Evolutionary conservation across 2,329 filamentous ascomycete genomes (phyloP).

Genomic region (Fusarium pseudograminearum): DNA sequence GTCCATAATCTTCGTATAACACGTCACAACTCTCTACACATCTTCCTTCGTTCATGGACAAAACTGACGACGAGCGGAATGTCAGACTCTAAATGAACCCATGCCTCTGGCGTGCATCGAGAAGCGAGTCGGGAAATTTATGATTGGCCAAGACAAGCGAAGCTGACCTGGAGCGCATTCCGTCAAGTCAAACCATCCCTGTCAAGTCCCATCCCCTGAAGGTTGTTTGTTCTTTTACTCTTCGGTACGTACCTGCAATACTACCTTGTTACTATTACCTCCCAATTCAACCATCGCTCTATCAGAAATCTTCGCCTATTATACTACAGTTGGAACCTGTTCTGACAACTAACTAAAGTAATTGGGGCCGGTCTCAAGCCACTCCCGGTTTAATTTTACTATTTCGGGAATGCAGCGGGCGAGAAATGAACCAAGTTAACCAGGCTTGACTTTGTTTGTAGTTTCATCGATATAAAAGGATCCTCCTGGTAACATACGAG

Average conservation of each 20-base stretch:
- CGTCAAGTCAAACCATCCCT: conserved; percentile 34
- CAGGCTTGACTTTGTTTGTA: conserved; percentile 24
- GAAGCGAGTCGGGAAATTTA: conserved; percentile 49
- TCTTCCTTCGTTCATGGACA: background rate
- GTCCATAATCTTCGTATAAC: background rate
- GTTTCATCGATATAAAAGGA: background rate
- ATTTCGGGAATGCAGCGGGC: background rate
- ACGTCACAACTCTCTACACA: background rate
- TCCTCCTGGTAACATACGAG: conserved; percentile 6
- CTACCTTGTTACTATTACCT: background rate
- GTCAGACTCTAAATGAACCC: conserved; percentile 25
- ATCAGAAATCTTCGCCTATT: background rate
- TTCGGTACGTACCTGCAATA: background rate
- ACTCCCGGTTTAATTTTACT: conserved; percentile 12
- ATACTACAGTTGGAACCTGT: background rate
- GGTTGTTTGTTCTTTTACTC: conserved; percentile 1
- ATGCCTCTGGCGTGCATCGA: conserved; percentile 44
- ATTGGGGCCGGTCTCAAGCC: conserved; percentile 12
- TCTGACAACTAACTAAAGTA: background rate
- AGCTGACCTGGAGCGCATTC: conserved; percentile 41
- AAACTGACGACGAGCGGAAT: conserved; percentile 25
- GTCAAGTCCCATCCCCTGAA: conserved; percentile 6
- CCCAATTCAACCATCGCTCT: background rate
- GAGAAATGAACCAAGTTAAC: background rate
- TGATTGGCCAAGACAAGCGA: conserved; percentile 50